Evolutionary conservation across 2,329 filamentous ascomycete genomes (phyloP).

Genomic region (Uncinocarpus reesii): DNA sequence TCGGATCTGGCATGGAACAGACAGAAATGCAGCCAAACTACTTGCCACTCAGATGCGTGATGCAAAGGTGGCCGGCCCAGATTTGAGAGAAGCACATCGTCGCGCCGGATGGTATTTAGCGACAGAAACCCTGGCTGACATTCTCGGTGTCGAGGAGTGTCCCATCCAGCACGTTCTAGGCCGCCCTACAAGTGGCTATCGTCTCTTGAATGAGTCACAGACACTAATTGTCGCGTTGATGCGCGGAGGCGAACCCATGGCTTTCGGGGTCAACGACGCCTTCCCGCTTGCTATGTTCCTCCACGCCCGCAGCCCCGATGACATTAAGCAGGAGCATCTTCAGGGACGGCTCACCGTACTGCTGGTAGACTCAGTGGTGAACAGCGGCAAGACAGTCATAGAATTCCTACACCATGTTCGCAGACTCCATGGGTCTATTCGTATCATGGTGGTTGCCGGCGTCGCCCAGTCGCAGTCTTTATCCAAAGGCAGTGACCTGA

Average conservation of each 20-base stretch:
- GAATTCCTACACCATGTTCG: conserved; percentile 44
- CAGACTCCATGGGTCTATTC: conserved; percentile 28
- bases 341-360: conserved; percentile 35
- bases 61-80: conserved; percentile 36
- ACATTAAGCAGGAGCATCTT: conserved; percentile 40
- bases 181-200: conserved; percentile 36
- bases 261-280: conserved; percentile 45
- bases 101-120: conserved; percentile 47
- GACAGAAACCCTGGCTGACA: conserved; percentile 35
- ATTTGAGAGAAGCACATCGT: conserved; percentile 42
- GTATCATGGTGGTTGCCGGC: conserved; percentile 47
- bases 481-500: conserved; percentile 13
- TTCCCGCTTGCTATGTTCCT: conserved; percentile 46
- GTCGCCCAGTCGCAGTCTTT: conserved; percentile 42
- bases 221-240: conserved; percentile 52
- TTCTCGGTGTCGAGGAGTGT: conserved; percentile 43
- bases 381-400: conserved; percentile 44
- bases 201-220: conserved; percentile 38
- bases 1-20: conserved; percentile 38
- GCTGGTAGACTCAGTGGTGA: conserved; percentile 53
- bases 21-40: conserved; percentile 39
- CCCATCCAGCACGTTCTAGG: conserved; percentile 46
- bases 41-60: conserved; percentile 48
- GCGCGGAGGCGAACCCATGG: conserved; percentile 54
- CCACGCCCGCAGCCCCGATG: conserved; percentile 33